Percentiles rank a stretch among this genome's conserved stretches.
These are phyloP conservation scores for Phtheirospermum japonicum DNA, from an alignment of 257 asterid genomes.

Conservation along the genomic window DNA sequence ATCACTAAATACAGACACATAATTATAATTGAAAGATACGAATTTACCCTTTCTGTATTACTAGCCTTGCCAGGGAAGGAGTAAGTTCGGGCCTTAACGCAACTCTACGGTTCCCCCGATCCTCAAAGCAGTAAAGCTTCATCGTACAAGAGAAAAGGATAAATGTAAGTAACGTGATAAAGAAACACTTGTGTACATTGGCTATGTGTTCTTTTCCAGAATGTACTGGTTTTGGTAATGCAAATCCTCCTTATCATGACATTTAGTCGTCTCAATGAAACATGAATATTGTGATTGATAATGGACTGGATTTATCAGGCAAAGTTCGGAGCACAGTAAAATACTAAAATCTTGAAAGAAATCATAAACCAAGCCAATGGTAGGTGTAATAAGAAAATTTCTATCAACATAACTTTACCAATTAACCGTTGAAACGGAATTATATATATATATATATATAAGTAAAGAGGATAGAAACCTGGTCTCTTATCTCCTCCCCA, in stretches of 20 bases:
- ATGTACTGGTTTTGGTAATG: slow-evolving; percentile 7
- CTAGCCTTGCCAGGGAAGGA: background rate
- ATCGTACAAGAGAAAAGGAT: background rate
- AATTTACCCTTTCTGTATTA: background rate
- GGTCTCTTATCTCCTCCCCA: slow-evolving; percentile 96
- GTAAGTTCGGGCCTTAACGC: background rate
- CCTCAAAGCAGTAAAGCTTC: background rate
- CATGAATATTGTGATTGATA: slow-evolving; percentile 16
- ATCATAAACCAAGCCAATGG: slow-evolving; percentile 4
- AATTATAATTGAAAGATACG: no score
- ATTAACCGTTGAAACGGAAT: background rate
- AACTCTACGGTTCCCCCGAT: background rate
- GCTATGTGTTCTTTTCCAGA: background rate
- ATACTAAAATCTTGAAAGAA: no score
- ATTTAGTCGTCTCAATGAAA: slow-evolving; percentile 1
- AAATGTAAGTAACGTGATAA: background rate
- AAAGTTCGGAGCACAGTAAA: no score
- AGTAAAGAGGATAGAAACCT: slow-evolving; percentile 46
- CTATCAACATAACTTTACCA: slow-evolving; percentile 13
- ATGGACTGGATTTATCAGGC: no score
- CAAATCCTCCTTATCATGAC: background rate
- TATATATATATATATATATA: slow-evolving; percentile 11
- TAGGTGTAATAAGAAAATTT: background rate
- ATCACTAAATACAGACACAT: background rate
- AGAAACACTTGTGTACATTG: background rate